These are phyloP conservation scores for Claviceps pazoutovae DNA, from an alignment of 2,329 filamentous ascomycete genomes.

Conservation along the genomic window DNA sequence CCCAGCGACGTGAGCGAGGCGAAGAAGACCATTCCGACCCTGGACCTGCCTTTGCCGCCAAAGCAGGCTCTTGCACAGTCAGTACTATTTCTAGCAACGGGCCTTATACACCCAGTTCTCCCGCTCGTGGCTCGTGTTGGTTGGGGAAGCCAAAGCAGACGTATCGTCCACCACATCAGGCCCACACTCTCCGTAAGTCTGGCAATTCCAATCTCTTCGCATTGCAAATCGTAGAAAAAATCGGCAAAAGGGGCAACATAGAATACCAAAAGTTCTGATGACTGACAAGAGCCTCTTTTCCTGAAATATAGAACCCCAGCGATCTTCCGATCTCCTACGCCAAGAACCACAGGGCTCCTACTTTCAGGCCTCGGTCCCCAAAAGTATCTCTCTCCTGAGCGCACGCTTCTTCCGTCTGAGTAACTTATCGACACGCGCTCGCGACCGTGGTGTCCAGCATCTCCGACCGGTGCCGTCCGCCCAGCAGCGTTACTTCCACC, in stretches of 20 bases:
- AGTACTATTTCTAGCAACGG: slow-evolving; percentile 17
- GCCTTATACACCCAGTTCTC: slow-evolving; percentile 15
- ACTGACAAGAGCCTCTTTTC: not conserved
- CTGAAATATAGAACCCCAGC: not conserved
- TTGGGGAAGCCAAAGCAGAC: slow-evolving; percentile 1
- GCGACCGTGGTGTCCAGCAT: not conserved
- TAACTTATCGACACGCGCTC: slow-evolving; percentile 13
- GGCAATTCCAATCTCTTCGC: not conserved
- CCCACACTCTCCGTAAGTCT: slow-evolving; percentile 2
- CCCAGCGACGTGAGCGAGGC: slow-evolving; percentile 18
- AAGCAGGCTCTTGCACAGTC: slow-evolving; percentile 16
- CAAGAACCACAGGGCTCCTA: slow-evolving; percentile 3
- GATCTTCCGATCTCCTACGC: slow-evolving; percentile 3
- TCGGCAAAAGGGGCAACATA: not conserved
- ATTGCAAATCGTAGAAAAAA: not conserved
- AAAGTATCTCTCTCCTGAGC: slow-evolving; percentile 7
- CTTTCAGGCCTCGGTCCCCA: slow-evolving; percentile 5
- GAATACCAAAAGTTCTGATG: not conserved
- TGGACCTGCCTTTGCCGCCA: slow-evolving; percentile 15
- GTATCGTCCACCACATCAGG: not conserved
- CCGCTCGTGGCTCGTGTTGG: slow-evolving; percentile 5
- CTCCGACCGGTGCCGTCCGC: not conserved
- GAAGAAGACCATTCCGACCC: slow-evolving; percentile 24
- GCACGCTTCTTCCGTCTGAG: slow-evolving; percentile 10
- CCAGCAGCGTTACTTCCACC: slow-evolving; percentile 4